Evolutionary conservation across 2,329 filamentous ascomycete species (phyloP).

Genomic region (Nothophaeocryptopus gaeumannii): DNA sequence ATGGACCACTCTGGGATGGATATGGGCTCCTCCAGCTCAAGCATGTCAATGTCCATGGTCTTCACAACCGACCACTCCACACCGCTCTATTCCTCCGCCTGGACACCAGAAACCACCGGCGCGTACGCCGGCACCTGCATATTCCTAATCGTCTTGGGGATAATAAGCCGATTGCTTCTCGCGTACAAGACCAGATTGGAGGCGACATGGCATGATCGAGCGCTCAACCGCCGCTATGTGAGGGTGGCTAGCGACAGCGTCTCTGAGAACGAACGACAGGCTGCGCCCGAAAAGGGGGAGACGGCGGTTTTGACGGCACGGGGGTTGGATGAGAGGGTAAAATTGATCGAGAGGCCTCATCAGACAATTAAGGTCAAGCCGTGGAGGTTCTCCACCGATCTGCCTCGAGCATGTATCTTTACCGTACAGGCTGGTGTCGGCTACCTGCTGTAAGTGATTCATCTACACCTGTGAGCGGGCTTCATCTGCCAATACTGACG

Average conservation of each 20-base stretch:
- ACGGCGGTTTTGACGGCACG: conserved; percentile 67
- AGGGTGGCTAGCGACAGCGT: conserved; percentile 61
- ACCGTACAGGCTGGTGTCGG: conserved; percentile 72
- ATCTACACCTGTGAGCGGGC: neutral
- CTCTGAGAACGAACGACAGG: conserved; percentile 45
- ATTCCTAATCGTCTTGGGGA: conserved; percentile 76
- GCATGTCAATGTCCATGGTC: conserved; percentile 51
- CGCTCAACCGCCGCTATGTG: conserved; percentile 73
- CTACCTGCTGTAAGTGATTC: conserved; percentile 73
- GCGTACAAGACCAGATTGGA: conserved; percentile 63
- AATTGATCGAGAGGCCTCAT: conserved; percentile 55
- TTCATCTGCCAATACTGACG: conserved; percentile 17
- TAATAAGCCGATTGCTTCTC: conserved; percentile 66
- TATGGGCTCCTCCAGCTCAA: conserved; percentile 16
- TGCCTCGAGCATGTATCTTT: conserved; percentile 68
- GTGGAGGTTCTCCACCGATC: conserved; percentile 78
- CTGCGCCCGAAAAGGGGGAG: conserved; percentile 53
- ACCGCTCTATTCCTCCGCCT: conserved; percentile 64
- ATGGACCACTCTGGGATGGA: conserved; percentile 12
- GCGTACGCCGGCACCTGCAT: conserved; percentile 87
- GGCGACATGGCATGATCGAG: conserved; percentile 67
- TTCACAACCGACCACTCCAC: conserved; percentile 66
- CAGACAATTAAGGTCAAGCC: conserved; percentile 58
- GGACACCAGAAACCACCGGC: conserved; percentile 69
- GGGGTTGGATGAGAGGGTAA: conserved; percentile 76